A percentile compares a stretch with the other conserved stretches of the same genome.
Evolutionary conservation across 2,329 filamentous ascomycete species (phyloP).

Genomic region (Ceratocystis colombiana): DNA sequence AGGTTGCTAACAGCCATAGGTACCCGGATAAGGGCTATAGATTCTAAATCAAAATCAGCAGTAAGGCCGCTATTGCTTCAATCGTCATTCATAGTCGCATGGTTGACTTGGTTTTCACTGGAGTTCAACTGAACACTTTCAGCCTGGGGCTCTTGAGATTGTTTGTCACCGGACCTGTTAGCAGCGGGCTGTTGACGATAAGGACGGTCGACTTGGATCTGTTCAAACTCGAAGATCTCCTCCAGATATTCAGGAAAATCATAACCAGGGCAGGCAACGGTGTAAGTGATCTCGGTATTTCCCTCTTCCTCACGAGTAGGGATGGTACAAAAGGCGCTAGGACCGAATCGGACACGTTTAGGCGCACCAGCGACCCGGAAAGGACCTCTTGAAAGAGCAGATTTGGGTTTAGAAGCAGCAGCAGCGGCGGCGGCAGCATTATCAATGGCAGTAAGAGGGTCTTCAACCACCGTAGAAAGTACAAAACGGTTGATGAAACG

Average conservation of each 20-base stretch:
- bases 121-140: no score
- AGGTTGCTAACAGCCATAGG: no score
- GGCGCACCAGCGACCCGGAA: not conserved
- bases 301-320: conserved; percentile 1
- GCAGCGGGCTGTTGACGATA: not conserved
- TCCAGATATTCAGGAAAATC: not conserved
- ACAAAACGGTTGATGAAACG: not conserved
- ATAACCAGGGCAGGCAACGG: not conserved
- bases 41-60: no score
- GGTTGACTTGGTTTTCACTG: no score
- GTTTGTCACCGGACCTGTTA: not conserved
- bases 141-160: no score
- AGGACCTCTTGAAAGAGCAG: not conserved
- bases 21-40: no score
- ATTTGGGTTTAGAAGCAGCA: not conserved
- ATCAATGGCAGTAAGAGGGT: not conserved
- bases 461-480: not conserved
- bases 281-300: not conserved
- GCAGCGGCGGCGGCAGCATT: not conserved
- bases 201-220: not conserved
- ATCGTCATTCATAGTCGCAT: no score
- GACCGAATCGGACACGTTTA: not conserved
- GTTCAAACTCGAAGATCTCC: not conserved
- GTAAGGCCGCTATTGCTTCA: no score
- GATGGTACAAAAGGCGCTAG: not conserved